Conservation (phyloP, 2,329 filamentous ascomycete genomes). For the Elsinoe necatrix region DNA sequence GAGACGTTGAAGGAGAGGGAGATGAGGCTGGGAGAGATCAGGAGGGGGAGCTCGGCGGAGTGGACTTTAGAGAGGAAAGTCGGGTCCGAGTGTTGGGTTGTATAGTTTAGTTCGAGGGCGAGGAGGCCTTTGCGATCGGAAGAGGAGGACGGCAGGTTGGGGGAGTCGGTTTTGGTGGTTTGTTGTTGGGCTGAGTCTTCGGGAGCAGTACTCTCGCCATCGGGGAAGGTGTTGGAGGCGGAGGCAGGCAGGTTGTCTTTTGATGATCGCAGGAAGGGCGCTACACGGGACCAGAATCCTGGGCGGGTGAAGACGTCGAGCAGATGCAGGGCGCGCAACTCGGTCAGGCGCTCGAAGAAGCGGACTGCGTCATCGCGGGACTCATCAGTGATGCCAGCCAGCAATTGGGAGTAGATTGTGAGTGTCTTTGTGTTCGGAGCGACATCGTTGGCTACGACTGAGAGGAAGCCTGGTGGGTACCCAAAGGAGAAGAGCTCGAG, state of each 20-base stretch:
- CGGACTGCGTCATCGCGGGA: conserved; percentile 33
- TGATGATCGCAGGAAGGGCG: conserved; percentile 27
- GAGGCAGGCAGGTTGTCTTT: conserved; percentile 24
- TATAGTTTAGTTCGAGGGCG: conserved; percentile 42
- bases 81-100: conserved; percentile 38
- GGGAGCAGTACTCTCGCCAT: neutral
- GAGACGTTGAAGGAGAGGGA: conserved; percentile 32
- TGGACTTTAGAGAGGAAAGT: conserved; percentile 36
- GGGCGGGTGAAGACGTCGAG: conserved; percentile 40
- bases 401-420: conserved; percentile 40
- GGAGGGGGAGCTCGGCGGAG: conserved; percentile 29
- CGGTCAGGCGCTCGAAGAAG: conserved; percentile 33
- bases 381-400: conserved; percentile 36
- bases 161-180: conserved; percentile 16
- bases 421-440: conserved; percentile 37
- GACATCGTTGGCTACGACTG: conserved; percentile 29
- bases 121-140: conserved; percentile 28
- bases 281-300: conserved; percentile 33
- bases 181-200: neutral
- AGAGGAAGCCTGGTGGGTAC: conserved; percentile 39
- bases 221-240: conserved; percentile 12
- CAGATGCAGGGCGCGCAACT: conserved; percentile 38
- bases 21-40: conserved; percentile 34
- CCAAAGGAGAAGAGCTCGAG: conserved; percentile 43
- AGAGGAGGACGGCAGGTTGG: conserved; percentile 7